Base-by-base conservation (phyloP, 2,329 filamentous ascomycete genomes). In the Arthrobotrys musiformis region DNA sequence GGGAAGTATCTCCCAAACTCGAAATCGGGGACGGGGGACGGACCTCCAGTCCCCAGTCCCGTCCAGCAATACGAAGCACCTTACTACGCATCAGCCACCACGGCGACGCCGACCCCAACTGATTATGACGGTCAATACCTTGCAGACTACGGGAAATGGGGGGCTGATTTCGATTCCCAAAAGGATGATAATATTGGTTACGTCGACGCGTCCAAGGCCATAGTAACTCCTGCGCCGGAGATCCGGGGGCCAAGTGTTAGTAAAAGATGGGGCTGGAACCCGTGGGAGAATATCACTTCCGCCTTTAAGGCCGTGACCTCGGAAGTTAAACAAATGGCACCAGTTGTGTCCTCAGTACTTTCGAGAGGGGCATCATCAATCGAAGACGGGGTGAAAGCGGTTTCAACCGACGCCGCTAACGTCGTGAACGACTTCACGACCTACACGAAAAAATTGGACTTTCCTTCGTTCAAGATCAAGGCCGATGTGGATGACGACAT, bases 211-310 rank as follows among this genome's bases (percentile, higher is more conserved):
- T 76, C 64, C 2, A 44, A 33, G 17, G 37, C 73, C n/a, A 60
- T 54, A 9, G 67, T 78, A 35, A 78, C 73, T 2, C 60, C 73
- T 0, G 73, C 28, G n/a, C 67, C 73, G n/a, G 50, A 30, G 1
- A 50, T 56, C 22, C 33, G 56, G 7, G 33, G 26, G 4, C 22
- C 40, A 22, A 33, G n/a, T 6, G 9, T 67, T 7, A 50, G 61
- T n/a, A 78, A 78, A 52, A 48, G 67, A 35, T 78, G 73, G 73
- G 68, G 67, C 15, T 78, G 60, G 66, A 78, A 72, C 42, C 73
- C 73, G 1, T 70, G 66, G 66, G 60, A 70, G 22, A 63, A 78
- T 40, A 78, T 78, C 13, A 78, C 66, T 4, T 70, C 66, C 2
- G 73, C 73, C 9, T 70, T 70, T 15, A 46, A 78, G n/a, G 44